These are phyloP conservation scores for Tetrapisispora fleetii DNA, from an alignment of 805 yeast genomes.

Conservation along the genomic window DNA sequence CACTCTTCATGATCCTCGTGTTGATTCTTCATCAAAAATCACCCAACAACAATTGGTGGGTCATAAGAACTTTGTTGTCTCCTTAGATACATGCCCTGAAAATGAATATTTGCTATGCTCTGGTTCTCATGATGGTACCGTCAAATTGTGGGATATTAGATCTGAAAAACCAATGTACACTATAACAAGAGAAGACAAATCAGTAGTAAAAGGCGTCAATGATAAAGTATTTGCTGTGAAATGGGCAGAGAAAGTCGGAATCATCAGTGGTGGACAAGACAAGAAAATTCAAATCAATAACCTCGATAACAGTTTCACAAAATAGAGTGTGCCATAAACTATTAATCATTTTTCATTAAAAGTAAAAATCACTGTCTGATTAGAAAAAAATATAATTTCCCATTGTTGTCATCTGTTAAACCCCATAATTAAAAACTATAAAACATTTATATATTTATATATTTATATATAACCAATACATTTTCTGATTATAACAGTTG, in stretches of 20 bases:
- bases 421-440: neutral
- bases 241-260: conserved; percentile 74
- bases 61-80: conserved; percentile 83
- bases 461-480: too few relatives aligned
- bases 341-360: neutral
- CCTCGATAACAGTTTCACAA: conserved; percentile 30
- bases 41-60: conserved; percentile 73
- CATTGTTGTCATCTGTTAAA: neutral
- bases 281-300: conserved; percentile 80
- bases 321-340: neutral
- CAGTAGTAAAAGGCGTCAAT: conserved; percentile 34
- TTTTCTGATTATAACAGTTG: too few relatives aligned
- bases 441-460: neutral
- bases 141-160: conserved; percentile 90
- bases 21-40: conserved; percentile 43
- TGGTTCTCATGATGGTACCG: conserved; percentile 95
- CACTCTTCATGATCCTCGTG: conserved; percentile 85
- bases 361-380: neutral
- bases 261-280: conserved; percentile 89
- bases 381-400: neutral
- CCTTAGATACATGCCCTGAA: conserved; percentile 62
- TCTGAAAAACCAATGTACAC: conserved; percentile 76
- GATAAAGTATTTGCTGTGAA: conserved; percentile 76
- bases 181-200: conserved; percentile 57
- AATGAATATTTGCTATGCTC: conserved; percentile 77